Evolutionary conservation across 768 basidiomycete species (phyloP).

Genomic region (Podaxis carcinomalis): DNA sequence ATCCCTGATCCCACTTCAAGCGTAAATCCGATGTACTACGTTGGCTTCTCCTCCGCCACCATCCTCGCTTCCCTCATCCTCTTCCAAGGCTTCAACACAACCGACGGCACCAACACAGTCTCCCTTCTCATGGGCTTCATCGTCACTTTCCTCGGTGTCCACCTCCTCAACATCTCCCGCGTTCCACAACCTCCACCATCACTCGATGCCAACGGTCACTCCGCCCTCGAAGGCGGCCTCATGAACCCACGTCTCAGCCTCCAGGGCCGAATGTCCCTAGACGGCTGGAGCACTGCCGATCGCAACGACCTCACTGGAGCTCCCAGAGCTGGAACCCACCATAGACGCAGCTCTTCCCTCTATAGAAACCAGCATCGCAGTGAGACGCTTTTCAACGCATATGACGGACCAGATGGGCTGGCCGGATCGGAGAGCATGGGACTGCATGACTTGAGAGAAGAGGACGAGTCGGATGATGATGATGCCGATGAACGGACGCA

Average conservation of each 20-base stretch:
- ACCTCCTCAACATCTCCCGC: slow-evolving; percentile 83
- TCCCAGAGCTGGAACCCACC: slow-evolving; percentile 29
- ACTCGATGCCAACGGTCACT: slow-evolving; percentile 36
- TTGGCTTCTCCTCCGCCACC: slow-evolving; percentile 92
- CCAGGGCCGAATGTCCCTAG: slow-evolving; percentile 76
- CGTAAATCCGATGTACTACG: slow-evolving; percentile 97
- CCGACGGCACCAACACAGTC: slow-evolving; percentile 72
- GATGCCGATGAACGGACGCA: slow-evolving; percentile 43
- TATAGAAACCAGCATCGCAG: slow-evolving; percentile 53
- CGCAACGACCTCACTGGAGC: background rate
- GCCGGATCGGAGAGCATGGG: slow-evolving; percentile 33
- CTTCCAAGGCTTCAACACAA: slow-evolving; percentile 96
- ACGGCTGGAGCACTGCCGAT: slow-evolving; percentile 55
- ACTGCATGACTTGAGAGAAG: slow-evolving; percentile 63
- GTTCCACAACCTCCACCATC: slow-evolving; percentile 41
- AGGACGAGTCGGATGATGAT: slow-evolving; percentile 50
- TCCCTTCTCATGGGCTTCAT: slow-evolving; percentile 89
- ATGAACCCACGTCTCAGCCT: slow-evolving; percentile 79
- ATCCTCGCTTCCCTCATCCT: slow-evolving; percentile 93
- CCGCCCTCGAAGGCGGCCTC: slow-evolving; percentile 59
- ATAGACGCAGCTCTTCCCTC: slow-evolving; percentile 62
- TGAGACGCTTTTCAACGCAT: slow-evolving; percentile 70
- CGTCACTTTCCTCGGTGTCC: slow-evolving; percentile 96
- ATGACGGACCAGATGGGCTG: slow-evolving; percentile 49
- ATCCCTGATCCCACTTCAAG: slow-evolving; percentile 31